Evolutionary conservation across 148 eudicot genomes (phyloP).

Genomic region (Pharnaceum exiguum): DNA sequence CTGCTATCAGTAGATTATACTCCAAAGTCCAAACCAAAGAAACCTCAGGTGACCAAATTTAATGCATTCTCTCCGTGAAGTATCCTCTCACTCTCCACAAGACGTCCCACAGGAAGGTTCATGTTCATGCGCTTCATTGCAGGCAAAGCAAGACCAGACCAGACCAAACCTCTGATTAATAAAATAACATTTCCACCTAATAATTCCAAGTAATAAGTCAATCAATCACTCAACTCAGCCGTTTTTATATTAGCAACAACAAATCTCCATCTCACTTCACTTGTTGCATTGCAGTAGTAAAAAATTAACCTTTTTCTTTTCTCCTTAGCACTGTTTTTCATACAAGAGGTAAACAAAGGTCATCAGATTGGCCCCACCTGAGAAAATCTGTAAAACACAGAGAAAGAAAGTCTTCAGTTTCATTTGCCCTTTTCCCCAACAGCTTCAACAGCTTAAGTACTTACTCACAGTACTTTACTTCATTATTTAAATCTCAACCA

Average conservation of each 20-base stretch:
- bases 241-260: no score
- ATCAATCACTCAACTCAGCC: slow-evolving; percentile 9
- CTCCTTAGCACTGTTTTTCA: no score
- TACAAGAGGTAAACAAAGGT: slow-evolving; percentile 22
- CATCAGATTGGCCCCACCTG: slow-evolving; percentile 45
- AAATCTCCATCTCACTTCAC: no score
- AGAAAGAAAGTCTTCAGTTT: slow-evolving; percentile 63
- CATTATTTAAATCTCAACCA: slow-evolving; percentile 20
- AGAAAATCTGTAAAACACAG: slow-evolving; percentile 57
- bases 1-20: no score
- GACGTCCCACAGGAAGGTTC: no score
- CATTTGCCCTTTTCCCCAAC: slow-evolving; percentile 22
- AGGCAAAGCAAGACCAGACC: slow-evolving; percentile 14
- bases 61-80: no score
- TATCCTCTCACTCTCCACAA: no score
- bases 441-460: slow-evolving; percentile 27
- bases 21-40: no score
- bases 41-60: no score
- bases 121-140: background rate
- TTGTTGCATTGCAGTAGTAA: no score
- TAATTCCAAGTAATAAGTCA: slow-evolving; percentile 28
- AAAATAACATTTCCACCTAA: slow-evolving; percentile 6
- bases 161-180: slow-evolving; percentile 11
- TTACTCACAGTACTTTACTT: no score
- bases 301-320: no score